Conservation (phyloP, 2,329 filamentous ascomycete genomes). For the Canariomyces notabilis region DNA sequence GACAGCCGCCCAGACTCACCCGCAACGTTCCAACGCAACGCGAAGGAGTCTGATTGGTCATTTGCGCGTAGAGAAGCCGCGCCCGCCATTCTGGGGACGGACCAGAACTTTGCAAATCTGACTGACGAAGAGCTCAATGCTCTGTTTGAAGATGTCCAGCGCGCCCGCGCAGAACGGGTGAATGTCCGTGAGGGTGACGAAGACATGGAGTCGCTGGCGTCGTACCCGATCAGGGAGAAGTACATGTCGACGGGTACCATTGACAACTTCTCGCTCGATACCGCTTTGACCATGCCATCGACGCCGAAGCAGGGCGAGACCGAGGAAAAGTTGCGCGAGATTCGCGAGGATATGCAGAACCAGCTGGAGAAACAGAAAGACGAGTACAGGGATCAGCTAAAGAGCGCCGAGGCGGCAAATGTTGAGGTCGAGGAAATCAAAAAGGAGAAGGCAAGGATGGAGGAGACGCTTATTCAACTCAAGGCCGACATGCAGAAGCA, state of each 20-base stretch:
- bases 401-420: conserved; percentile 66
- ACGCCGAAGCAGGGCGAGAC: conserved; percentile 76
- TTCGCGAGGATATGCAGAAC: conserved; percentile 76
- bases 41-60: conserved; percentile 88
- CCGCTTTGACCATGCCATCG: conserved; percentile 86
- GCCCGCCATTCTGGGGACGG: conserved; percentile 78
- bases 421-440: conserved; percentile 79
- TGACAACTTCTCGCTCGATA: conserved; percentile 95
- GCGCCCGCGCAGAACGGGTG: conserved; percentile 72
- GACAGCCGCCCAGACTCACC: conserved; percentile 78
- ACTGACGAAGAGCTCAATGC: conserved; percentile 92
- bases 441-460: conserved; percentile 79
- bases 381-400: conserved; percentile 73
- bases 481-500: conserved; percentile 89
- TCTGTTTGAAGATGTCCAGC: conserved; percentile 89
- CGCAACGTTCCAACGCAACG: conserved; percentile 56
- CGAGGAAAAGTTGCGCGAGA: conserved; percentile 68
- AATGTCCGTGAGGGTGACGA: conserved; percentile 73
- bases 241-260: conserved; percentile 92
- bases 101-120: conserved; percentile 84
- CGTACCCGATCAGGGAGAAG: conserved; percentile 85
- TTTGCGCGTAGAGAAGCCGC: conserved; percentile 92
- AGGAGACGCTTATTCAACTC: conserved; percentile 68
- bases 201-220: conserved; percentile 82
- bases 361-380: conserved; percentile 81